Conservation (phyloP, 257 asterid species). For the Nicotiana tabacum region DNA sequence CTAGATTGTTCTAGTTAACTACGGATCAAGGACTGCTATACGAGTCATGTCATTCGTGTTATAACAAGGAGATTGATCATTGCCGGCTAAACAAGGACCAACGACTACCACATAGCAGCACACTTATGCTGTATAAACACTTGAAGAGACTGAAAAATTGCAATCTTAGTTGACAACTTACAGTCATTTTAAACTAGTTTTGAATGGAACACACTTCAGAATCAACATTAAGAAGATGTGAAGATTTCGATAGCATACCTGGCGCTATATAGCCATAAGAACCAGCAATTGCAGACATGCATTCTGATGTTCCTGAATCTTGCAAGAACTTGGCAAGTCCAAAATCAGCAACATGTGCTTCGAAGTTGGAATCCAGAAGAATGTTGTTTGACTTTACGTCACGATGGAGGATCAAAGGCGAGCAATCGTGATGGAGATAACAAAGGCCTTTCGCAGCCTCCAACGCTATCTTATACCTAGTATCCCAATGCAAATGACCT, state of each 20-base stretch:
- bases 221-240: too few relatives aligned
- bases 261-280: conserved; percentile 32
- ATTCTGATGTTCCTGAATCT: conserved; percentile 46
- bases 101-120: neutral
- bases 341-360: conserved; percentile 32
- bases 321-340: conserved; percentile 66
- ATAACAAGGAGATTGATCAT: neutral
- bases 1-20: neutral
- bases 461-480: conserved; percentile 23
- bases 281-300: conserved; percentile 35
- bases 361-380: conserved; percentile 22
- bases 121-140: neutral
- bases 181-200: neutral
- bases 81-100: neutral
- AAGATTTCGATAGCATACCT: conserved; percentile 12
- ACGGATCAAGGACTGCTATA: neutral
- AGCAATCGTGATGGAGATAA: conserved; percentile 30
- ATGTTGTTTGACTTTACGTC: conserved; percentile 82
- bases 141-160: neutral
- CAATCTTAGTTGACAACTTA: neutral
- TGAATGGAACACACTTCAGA: neutral
- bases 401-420: conserved; percentile 28
- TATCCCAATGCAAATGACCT: conserved; percentile 27
- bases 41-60: neutral
- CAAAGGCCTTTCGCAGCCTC: conserved; percentile 31